Evolutionary conservation across 768 basidiomycete genomes (phyloP).

Genomic region (Russula emetica): DNA sequence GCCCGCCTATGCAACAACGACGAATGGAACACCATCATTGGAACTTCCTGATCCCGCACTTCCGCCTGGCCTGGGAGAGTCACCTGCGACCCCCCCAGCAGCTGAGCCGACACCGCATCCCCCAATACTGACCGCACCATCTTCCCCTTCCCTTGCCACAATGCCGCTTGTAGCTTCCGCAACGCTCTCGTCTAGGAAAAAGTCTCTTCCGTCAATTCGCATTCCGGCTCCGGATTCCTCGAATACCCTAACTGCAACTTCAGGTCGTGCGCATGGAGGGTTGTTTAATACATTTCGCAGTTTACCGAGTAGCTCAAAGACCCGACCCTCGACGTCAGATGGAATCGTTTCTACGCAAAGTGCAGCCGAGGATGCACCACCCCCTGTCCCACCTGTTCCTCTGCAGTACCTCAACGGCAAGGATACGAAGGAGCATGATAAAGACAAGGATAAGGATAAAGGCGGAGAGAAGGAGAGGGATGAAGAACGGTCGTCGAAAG

Average conservation of each 20-base stretch:
- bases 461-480: slow-evolving; percentile 36
- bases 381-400: slow-evolving; percentile 33
- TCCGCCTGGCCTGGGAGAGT: slow-evolving; percentile 19
- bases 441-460: slow-evolving; percentile 31
- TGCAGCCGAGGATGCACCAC: slow-evolving; percentile 23
- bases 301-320: slow-evolving; percentile 28
- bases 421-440: slow-evolving; percentile 30
- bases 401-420: slow-evolving; percentile 32
- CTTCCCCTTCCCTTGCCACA: slow-evolving; percentile 28
- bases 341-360: slow-evolving; percentile 29
- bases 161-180: slow-evolving; percentile 22
- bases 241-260: slow-evolving; percentile 16
- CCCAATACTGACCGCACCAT: slow-evolving; percentile 27
- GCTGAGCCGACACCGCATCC: background rate
- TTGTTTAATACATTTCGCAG: slow-evolving; percentile 24
- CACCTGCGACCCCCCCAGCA: background rate
- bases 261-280: slow-evolving; percentile 21
- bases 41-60: slow-evolving; percentile 11
- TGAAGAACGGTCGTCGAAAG: slow-evolving; percentile 28
- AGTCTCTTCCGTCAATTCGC: slow-evolving; percentile 21
- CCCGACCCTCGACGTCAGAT: slow-evolving; percentile 23
- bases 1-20: background rate
- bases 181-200: slow-evolving; percentile 22
- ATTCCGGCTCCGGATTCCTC: slow-evolving; percentile 21
- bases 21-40: slow-evolving; percentile 3